Conservation (phyloP, 768 basidiomycete genomes). For the Leccinellum albellum region DNA sequence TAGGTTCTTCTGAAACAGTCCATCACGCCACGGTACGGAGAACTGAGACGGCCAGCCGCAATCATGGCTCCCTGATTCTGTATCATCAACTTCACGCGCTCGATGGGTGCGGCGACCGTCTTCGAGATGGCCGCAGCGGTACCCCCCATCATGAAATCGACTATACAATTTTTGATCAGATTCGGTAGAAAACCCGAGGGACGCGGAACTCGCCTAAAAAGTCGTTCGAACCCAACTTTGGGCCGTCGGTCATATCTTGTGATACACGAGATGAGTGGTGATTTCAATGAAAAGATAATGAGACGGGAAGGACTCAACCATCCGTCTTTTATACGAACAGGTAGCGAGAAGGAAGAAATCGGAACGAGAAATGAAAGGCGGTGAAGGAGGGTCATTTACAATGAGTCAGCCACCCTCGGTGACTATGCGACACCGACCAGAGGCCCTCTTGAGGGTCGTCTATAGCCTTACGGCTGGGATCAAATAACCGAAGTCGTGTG, state of each 20-base stretch:
- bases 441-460: no score
- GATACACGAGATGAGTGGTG: slow-evolving; percentile 18
- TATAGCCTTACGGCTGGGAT: neutral
- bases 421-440: no score
- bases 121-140: slow-evolving; percentile 36
- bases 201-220: slow-evolving; percentile 17
- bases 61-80: slow-evolving; percentile 40
- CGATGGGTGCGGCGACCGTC: slow-evolving; percentile 38
- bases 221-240: slow-evolving; percentile 4
- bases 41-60: slow-evolving; percentile 32
- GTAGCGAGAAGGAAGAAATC: slow-evolving; percentile 12
- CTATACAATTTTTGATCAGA: slow-evolving; percentile 17
- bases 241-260: slow-evolving; percentile 6
- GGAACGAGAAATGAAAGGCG: neutral
- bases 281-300: neutral
- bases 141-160: slow-evolving; percentile 38
- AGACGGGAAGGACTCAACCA: no score
- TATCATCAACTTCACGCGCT: slow-evolving; percentile 38
- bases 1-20: slow-evolving; percentile 36
- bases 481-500: neutral
- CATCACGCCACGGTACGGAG: slow-evolving; percentile 35
- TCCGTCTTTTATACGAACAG: slow-evolving; percentile 7
- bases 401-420: neutral
- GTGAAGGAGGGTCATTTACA: neutral
- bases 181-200: neutral